Evolutionary conservation across 129 eudicot genomes (phyloP).

Genomic region (Calendula officinalis): DNA sequence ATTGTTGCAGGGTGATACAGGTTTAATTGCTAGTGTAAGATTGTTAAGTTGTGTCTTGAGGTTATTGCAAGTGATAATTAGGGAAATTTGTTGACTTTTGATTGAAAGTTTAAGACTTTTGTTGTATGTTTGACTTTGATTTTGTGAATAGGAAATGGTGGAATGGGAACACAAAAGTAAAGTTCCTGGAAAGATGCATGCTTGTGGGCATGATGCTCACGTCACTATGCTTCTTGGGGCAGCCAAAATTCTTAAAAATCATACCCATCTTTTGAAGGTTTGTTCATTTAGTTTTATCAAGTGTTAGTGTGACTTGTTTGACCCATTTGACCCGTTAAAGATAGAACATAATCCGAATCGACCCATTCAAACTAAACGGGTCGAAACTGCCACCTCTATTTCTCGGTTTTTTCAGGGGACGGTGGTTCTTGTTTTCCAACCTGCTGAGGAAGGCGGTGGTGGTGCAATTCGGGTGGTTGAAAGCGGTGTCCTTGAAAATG

Average conservation of each 20-base stretch:
- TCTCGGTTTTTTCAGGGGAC: conserved; percentile 51
- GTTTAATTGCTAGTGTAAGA: conserved; percentile 3
- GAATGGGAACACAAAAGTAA: conserved; percentile 78
- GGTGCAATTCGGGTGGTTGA: conserved; percentile 52
- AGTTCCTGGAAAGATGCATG: conserved; percentile 70
- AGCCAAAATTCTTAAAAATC: conserved; percentile 59
- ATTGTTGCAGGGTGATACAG: conserved; percentile 1
- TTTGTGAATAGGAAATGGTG: conserved; percentile 45
- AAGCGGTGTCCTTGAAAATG: conserved; percentile 40
- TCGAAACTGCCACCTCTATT: no score
- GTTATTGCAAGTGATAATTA: conserved; percentile 1
- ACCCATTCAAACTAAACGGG: no score
- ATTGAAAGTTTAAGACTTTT: not conserved
- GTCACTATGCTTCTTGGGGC: conserved; percentile 78
- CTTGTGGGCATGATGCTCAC: conserved; percentile 80
- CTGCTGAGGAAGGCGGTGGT: conserved; percentile 65
- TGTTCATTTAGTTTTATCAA: not conserved
- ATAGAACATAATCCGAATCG: no score
- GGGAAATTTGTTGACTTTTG: conserved; percentile 3
- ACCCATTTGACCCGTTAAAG: no score
- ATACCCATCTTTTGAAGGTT: conserved; percentile 46
- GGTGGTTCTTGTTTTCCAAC: conserved; percentile 53
- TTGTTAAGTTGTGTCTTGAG: conserved; percentile 8
- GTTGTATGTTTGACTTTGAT: no score
- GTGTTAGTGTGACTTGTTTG: no score